These are phyloP conservation scores for Trichophyton verrucosum DNA, from an alignment of 2,329 filamentous ascomycete genomes.

Conservation along the genomic window DNA sequence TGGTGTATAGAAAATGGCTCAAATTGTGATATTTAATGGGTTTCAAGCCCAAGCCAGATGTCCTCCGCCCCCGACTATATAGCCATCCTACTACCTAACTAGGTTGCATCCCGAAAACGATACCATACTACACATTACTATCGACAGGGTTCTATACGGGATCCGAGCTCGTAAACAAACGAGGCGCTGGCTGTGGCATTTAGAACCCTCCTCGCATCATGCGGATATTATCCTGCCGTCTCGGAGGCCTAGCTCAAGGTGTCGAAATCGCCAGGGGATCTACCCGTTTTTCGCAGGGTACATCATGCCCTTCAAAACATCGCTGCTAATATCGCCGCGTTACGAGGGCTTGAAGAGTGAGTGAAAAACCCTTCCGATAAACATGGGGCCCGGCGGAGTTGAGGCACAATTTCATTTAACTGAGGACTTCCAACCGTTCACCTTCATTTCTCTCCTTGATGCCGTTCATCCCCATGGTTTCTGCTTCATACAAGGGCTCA, in stretches of 20 bases:
- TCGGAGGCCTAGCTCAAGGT: not conserved
- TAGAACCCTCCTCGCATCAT: not conserved
- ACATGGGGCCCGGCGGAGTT: not conserved
- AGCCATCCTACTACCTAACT: not conserved
- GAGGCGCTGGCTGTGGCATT: conserved; percentile 1
- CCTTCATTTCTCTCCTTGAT: not conserved
- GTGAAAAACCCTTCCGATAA: not conserved
- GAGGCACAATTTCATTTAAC: not conserved
- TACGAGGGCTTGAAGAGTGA: not conserved
- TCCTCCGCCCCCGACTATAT: not conserved
- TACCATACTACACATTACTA: not conserved
- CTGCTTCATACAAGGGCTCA: not conserved
- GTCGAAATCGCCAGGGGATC: not conserved
- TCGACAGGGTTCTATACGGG: not conserved
- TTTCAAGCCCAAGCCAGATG: not conserved
- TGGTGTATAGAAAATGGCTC: not conserved
- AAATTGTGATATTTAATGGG: not conserved
- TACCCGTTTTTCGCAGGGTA: not conserved
- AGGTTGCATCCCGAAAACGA: not conserved
- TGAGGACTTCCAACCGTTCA: not conserved
- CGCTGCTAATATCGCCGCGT: not conserved
- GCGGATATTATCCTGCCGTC: not conserved
- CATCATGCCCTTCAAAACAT: not conserved
- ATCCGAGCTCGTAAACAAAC: not conserved
- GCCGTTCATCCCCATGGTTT: not conserved